These are phyloP conservation scores for Silene conica DNA, from an alignment of 148 eudicot genomes.

Conservation along the genomic window DNA sequence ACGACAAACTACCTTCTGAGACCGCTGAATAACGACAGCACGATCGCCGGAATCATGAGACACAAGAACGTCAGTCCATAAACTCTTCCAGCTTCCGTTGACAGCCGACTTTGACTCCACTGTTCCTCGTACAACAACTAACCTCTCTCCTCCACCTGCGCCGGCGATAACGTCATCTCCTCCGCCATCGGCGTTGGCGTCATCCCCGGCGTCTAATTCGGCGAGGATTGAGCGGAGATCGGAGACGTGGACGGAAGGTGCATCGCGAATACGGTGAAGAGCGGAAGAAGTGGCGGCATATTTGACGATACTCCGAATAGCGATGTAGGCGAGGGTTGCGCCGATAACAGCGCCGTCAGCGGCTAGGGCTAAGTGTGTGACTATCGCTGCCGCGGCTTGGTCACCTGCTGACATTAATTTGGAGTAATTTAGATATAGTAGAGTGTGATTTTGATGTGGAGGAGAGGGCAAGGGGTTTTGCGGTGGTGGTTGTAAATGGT, in stretches of 20 bases:
- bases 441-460: too few species aligned
- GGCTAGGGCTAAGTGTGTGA: conserved; percentile 49
- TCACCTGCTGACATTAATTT: conserved; percentile 62
- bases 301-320: conserved; percentile 49
- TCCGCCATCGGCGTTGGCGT: background rate
- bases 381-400: conserved; percentile 50
- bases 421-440: background rate
- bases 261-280: conserved; percentile 43
- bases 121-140: conserved; percentile 59
- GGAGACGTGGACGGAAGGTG: conserved; percentile 56
- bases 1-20: conserved; percentile 46
- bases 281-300: conserved; percentile 57
- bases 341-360: conserved; percentile 87
- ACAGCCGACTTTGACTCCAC: conserved; percentile 61
- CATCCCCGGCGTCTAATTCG: background rate
- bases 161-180: conserved; percentile 12
- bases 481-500: background rate
- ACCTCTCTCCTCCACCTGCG: conserved; percentile 31
- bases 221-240: conserved; percentile 65
- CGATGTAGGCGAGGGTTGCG: conserved; percentile 57
- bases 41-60: conserved; percentile 50
- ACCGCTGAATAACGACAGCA: conserved; percentile 60
- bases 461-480: background rate
- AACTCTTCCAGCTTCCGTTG: conserved; percentile 46
- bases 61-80: conserved; percentile 37